Percentiles rank a stretch among this genome's conserved stretches.
Evolutionary conservation across 2,329 filamentous ascomycete genomes (phyloP).

Genomic region (Cadophora malorum): DNA sequence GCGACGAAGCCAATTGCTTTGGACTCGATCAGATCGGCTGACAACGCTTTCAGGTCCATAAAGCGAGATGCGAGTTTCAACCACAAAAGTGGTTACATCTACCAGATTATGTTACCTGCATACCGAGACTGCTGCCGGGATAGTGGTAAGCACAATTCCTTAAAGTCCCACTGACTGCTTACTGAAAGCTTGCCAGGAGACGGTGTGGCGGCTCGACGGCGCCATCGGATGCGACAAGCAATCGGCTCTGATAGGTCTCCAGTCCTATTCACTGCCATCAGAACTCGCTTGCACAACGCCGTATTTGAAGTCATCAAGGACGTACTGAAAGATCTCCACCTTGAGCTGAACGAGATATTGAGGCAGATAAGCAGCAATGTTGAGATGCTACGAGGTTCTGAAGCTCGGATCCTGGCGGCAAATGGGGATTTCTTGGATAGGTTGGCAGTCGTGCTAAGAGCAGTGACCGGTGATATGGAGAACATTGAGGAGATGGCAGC

Average conservation of each 20-base stretch:
- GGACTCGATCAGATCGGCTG: background rate
- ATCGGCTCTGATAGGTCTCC: constrained; percentile 12
- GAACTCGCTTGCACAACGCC: background rate
- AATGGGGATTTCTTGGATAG: constrained; percentile 5
- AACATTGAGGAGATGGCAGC: background rate
- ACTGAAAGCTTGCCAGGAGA: background rate
- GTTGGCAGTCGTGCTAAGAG: background rate
- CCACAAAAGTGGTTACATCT: constrained; percentile 16
- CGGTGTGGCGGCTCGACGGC: background rate
- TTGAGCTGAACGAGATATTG: background rate
- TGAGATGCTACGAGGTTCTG: background rate
- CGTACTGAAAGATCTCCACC: background rate
- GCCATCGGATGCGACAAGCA: constrained; percentile 1
- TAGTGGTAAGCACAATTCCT: background rate
- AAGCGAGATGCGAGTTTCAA: constrained; percentile 15
- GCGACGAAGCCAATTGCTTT: background rate
- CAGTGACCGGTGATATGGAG: background rate
- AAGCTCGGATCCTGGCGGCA: background rate
- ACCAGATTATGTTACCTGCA: constrained; percentile 8
- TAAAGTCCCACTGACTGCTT: background rate
- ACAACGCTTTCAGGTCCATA: background rate
- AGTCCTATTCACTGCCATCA: constrained; percentile 15
- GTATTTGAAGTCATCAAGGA: background rate
- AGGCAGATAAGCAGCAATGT: background rate
- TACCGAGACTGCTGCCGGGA: constrained; percentile 14